Base-by-base conservation (phyloP, 208 protist species). In the Trypanosoma avium region DNA sequence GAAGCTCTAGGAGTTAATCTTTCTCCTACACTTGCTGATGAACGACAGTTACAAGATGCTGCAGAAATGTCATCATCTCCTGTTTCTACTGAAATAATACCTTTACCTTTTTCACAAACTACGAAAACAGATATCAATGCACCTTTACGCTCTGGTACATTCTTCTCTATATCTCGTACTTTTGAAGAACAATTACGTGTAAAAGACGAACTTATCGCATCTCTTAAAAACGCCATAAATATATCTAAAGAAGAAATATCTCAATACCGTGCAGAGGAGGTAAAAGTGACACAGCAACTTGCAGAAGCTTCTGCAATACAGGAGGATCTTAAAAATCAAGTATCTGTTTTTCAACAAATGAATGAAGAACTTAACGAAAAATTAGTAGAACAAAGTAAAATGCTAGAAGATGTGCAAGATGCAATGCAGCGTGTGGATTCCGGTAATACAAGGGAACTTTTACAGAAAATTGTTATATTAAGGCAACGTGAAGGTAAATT, bases 381-480 rank as follows among this genome's bases (percentile, higher is more conserved):
- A 43, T 66, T 82, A 29, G 55, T 45, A 7, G 69, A 74, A 13
- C 48, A 83, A 27, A 60, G 58, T 22, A 81, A 81, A 32, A 73
- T 77, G 8, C 75, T 88, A 62, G 73, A 84, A 22, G 90, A 96
- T 47, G 55, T 93, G 6, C 56, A 75, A 21, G 58, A 61, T 12
- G 50, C 47, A 10, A 30, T 88, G 2, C 29, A 79, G 13, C 73
- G 67, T 19, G 47, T 81, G 1, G 78, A 92, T 26, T 47, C 56
- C 10, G 66, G 68, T 4, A 75, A 62, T 19, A 77, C 72, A 5
- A 64, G 77, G 40, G 83, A 92, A 73, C 62, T 92, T 35, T 47
- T 93, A 46, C 87, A 93, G 35, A 92, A 92, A 46, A 82, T 96
- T 30, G 85, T 96, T 43, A 54, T 93, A 6, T 68, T 96, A 50